Evolutionary conservation across 441 rosid genomes (phyloP).

Genomic region (Rhodomyrtus psidioides): DNA sequence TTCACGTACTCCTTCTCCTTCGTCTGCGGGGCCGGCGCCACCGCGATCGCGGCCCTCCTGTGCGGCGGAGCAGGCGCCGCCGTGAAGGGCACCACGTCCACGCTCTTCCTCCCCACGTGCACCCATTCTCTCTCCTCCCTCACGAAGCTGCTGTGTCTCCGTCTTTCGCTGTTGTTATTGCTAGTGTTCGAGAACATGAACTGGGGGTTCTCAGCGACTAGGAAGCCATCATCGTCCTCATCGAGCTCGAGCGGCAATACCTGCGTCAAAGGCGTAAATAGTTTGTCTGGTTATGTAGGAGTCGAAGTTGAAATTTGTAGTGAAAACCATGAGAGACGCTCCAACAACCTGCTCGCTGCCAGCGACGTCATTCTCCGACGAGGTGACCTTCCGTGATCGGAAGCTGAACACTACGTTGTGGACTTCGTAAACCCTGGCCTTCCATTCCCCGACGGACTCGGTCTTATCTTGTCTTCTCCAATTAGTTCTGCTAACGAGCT

Average conservation of each 20-base stretch:
- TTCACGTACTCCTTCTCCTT: slow-evolving; percentile 84
- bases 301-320: neutral
- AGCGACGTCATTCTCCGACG: slow-evolving; percentile 41
- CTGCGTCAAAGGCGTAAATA: neutral
- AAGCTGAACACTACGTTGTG: slow-evolving; percentile 76
- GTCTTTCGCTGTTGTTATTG: slow-evolving; percentile 18
- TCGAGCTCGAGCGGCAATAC: slow-evolving; percentile 78
- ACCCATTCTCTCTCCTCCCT: slow-evolving; percentile 74
- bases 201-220: slow-evolving; percentile 83
- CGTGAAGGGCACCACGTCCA: slow-evolving; percentile 59
- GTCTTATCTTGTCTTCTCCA: slow-evolving; percentile 84
- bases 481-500: slow-evolving; percentile 58
- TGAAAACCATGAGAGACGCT: neutral
- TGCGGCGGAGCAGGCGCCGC: slow-evolving; percentile 10
- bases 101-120: slow-evolving; percentile 78
- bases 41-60: slow-evolving; percentile 18
- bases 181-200: slow-evolving; percentile 16
- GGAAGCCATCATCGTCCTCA: slow-evolving; percentile 90
- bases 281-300: neutral
- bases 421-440: slow-evolving; percentile 68
- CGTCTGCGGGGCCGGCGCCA: slow-evolving; percentile 44
- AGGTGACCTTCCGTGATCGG: slow-evolving; percentile 53
- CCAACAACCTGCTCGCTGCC: slow-evolving; percentile 52
- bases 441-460: slow-evolving; percentile 77
- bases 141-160: slow-evolving; percentile 92